Conservation (phyloP, 768 basidiomycete genomes). For the Boletus rex-veris region DNA sequence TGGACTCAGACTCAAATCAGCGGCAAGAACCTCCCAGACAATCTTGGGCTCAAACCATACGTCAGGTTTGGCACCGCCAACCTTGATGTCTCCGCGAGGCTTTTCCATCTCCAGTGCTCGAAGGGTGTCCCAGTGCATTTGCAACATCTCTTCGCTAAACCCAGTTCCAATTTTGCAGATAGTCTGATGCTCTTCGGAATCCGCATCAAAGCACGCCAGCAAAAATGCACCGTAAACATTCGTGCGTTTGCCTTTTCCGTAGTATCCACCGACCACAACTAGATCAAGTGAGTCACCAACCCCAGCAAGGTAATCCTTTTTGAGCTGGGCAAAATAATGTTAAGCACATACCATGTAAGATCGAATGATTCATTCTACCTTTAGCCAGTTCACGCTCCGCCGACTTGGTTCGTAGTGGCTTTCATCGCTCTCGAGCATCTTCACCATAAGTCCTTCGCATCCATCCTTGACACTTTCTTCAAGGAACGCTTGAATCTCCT, state of each 20-base stretch:
- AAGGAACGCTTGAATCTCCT: constrained; percentile 92
- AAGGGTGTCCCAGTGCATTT: constrained; percentile 75
- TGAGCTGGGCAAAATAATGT: constrained; percentile 55
- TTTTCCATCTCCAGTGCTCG: constrained; percentile 72
- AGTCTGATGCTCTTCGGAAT: constrained; percentile 92
- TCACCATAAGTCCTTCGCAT: constrained; percentile 99
- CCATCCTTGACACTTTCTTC: constrained; percentile 98
- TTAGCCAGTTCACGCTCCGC: constrained; percentile 96
- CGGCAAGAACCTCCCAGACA: constrained; percentile 98
- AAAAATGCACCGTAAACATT: constrained; percentile 98
- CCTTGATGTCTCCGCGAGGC: constrained; percentile 77
- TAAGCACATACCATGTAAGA: neutral
- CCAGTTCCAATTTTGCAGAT: constrained; percentile 99
- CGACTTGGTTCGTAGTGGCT: constrained; percentile 95
- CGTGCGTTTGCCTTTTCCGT: constrained; percentile 97
- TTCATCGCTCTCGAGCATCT: constrained; percentile 91
- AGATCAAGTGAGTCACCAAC: constrained; percentile 97
- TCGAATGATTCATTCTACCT: constrained; percentile 48
- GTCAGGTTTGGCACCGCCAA: constrained; percentile 93
- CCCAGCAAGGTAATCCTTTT: constrained; percentile 97
- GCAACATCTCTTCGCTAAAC: constrained; percentile 88
- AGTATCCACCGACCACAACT: constrained; percentile 96
- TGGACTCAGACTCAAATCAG: constrained; percentile 94
- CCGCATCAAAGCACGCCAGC: constrained; percentile 93
- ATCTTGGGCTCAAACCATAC: constrained; percentile 97